phyloP scores from a whole-genome alignment of 1,139 yeast species.

The Taphrina populina region DNA sequence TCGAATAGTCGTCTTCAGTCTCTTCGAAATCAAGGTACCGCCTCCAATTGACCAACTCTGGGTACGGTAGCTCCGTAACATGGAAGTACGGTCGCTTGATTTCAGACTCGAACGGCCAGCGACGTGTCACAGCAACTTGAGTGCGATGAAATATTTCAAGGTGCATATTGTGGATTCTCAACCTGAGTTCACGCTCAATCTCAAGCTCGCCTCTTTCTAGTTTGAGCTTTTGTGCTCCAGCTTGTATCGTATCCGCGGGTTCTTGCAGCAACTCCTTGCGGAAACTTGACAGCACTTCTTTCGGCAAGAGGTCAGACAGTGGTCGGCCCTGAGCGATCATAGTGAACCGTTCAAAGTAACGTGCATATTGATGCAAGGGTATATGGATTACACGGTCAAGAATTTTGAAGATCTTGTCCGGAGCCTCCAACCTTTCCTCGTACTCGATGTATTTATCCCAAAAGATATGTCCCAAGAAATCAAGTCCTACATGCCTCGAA shows the following conservation, averaged over 20 bases:
- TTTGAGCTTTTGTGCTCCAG: constrained; percentile 38
- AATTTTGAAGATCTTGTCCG: constrained; percentile 49
- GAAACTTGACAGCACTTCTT: constrained; percentile 41
- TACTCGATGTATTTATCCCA: constrained; percentile 71
- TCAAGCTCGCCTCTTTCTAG: constrained; percentile 40
- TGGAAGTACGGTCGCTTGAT: constrained; percentile 57
- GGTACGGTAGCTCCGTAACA: constrained; percentile 49
- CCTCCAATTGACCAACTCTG: constrained; percentile 60
- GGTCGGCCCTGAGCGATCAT: constrained; percentile 41
- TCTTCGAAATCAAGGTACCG: constrained; percentile 61
- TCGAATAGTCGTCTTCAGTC: constrained; percentile 42
- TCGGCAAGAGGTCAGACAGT: constrained; percentile 41
- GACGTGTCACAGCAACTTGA: constrained; percentile 59
- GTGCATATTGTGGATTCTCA: constrained; percentile 42
- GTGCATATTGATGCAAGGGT: constrained; percentile 75
- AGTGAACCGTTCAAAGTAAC: constrained; percentile 50
- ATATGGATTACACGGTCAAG: constrained; percentile 63
- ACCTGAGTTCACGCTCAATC: constrained; percentile 42
- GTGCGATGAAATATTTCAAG: constrained; percentile 59
- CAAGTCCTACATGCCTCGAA: constrained; percentile 62
- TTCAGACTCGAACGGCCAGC: constrained; percentile 63
- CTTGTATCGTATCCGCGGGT: constrained; percentile 39
- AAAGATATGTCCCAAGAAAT: constrained; percentile 70
- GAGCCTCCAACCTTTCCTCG: constrained; percentile 49
- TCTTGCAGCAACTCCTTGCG: constrained; percentile 41